Percentiles rank a stretch among this genome's conserved stretches.
These are phyloP conservation scores for Plasmodium yoelii DNA, from an alignment of 169 alveolate species.

Conservation along the genomic window DNA sequence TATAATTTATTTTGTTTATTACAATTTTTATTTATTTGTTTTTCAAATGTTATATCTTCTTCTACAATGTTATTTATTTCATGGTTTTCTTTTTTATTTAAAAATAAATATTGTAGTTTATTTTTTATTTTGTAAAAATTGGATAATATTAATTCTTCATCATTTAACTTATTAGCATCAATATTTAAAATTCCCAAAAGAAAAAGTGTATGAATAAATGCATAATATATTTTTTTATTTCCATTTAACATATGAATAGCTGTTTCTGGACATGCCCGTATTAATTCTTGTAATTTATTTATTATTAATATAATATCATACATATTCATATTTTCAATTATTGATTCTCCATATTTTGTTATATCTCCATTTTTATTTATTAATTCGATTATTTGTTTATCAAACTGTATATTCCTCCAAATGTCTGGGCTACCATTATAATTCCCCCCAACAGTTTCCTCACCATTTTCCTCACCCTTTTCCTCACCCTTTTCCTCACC, in stretches of 20 bases:
- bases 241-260: constrained; percentile 31
- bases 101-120: constrained; percentile 31
- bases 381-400: constrained; percentile 14
- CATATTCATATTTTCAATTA: constrained; percentile 57
- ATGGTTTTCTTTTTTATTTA: not conserved
- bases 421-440: not conserved
- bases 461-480: not conserved
- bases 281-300: constrained; percentile 29
- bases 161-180: constrained; percentile 6
- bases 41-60: no score
- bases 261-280: constrained; percentile 54
- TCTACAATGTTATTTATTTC: no score
- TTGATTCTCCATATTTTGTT: constrained; percentile 32
- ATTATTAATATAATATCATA: constrained; percentile 36
- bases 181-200: constrained; percentile 56
- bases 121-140: constrained; percentile 32
- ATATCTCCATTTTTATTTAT: constrained; percentile 53
- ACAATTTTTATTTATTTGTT: no score
- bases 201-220: constrained; percentile 69
- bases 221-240: constrained; percentile 34
- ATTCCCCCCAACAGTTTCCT: not conserved
- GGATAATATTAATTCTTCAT: constrained; percentile 19
- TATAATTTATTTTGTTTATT: no score
- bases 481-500: not conserved
- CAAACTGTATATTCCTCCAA: not conserved